Base-by-base conservation (phyloP, 805 yeast genomes). In the Metschnikowia henanensis region DNA sequence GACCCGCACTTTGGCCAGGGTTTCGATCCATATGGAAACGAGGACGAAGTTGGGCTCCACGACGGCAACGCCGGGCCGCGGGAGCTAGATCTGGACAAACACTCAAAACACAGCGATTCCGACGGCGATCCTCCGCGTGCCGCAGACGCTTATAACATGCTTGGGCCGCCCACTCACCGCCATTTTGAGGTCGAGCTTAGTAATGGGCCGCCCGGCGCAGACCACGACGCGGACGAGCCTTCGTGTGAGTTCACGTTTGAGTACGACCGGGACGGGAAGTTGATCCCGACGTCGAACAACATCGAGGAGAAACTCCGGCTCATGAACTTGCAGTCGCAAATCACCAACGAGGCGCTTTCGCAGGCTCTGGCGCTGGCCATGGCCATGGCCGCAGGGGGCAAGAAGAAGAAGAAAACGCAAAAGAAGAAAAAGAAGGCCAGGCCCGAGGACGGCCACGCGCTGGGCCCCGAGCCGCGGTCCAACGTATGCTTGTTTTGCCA, bases 401-500 rank as follows among this genome's bases (percentile, higher is more conserved):
- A 51, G 42, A 51, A 49, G 30, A 49, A 46, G 44, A 46, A 47
- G 28, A 47, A 43, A 43, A 35, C 34, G 48, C 46, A 34, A 31
- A 45, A 34, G 43, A 45, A 39, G 38, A 37, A 39, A 41, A 46
- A 36, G 48, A 49, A 41, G 39, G 29, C 32, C 43, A 43, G 33
- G 41, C 41, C n/a, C 35, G 43, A 23, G 13, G 49, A 43, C 3
- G 40, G 37, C 5, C 42, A 30, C n/a, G 37, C 28, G 22, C 37
- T 30, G 8, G 25, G 35, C 15, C 15, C 12, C 7, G 38, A 16
- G 12, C 7, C 39, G 23, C 37, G 34, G 22, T 21, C 35, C 5
- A 28, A 47, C 30, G 56, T 70, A 47, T 77, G 83, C 53, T 59
- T 75, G 47, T 69, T 77, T 41, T 77, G 83, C 57, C 80, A 77